phyloP scores from a whole-genome alignment of 257 asterid species.

The Solanum commersonii region DNA sequence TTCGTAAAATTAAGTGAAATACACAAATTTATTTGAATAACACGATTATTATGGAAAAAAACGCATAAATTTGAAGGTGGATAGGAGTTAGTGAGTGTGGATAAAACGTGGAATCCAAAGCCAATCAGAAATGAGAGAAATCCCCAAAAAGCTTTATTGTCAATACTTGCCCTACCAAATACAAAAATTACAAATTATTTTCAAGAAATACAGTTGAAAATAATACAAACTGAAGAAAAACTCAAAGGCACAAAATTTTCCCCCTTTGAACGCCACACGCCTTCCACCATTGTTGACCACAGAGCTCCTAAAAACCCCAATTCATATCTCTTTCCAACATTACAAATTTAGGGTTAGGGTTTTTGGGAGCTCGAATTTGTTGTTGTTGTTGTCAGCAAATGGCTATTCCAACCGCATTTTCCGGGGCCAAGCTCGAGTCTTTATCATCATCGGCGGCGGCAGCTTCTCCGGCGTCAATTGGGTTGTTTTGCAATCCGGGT shows the following conservation, averaged over 20 bases:
- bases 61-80: neutral
- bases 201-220: neutral
- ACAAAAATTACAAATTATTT: neutral
- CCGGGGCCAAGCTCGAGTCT: conserved; percentile 72
- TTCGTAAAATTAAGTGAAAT: fast-evolving
- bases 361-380: neutral
- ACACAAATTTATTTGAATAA: fast-evolving
- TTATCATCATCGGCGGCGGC: conserved; percentile 38
- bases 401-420: conserved; percentile 68
- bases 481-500: conserved; percentile 31
- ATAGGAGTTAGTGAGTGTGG: conserved; percentile 38
- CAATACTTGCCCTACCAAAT: neutral
- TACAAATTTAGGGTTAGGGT: conserved; percentile 4
- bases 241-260: neutral
- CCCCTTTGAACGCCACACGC: conserved; percentile 5
- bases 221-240: neutral
- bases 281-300: neutral
- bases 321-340: neutral
- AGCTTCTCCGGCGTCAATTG: conserved; percentile 30
- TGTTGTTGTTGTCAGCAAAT: conserved; percentile 9
- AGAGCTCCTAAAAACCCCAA: conserved; percentile 7
- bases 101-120: conserved; percentile 44
- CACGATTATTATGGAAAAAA: neutral
- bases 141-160: conserved; percentile 17
- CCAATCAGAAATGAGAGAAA: conserved; percentile 68